These are phyloP conservation scores for Fusarium piperis DNA, from an alignment of 2,329 filamentous ascomycete species.

Conservation along the genomic window DNA sequence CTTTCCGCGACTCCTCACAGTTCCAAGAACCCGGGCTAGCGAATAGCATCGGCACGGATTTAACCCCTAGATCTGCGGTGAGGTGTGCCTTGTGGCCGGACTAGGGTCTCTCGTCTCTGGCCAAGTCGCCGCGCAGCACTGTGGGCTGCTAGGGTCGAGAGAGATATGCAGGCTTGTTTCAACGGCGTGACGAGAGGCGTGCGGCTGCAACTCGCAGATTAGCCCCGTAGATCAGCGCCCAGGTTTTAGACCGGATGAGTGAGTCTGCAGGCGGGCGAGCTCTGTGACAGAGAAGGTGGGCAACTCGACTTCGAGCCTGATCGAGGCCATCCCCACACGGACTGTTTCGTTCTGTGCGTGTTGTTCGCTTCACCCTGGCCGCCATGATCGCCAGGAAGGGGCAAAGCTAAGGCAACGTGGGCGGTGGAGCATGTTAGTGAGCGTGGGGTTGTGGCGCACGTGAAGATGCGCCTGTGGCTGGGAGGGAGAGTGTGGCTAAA, in stretches of 20 bases:
- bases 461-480: neutral
- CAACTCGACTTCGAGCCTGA: neutral
- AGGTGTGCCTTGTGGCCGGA: constrained; percentile 30
- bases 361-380: neutral
- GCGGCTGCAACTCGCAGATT: constrained; percentile 21
- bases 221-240: constrained; percentile 18
- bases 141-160: constrained; percentile 9
- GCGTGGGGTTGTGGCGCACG: constrained; percentile 3
- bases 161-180: constrained; percentile 31
- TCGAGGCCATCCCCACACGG: neutral
- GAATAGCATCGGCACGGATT: constrained; percentile 32
- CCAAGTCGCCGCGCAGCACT: neutral
- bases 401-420: constrained; percentile 26
- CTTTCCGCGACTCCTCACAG: constrained; percentile 29
- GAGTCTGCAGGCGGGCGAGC: neutral
- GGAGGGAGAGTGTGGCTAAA: neutral
- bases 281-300: neutral
- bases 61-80: constrained; percentile 37
- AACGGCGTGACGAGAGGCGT: constrained; percentile 32
- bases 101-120: constrained; percentile 29
- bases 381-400: constrained; percentile 17
- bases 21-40: constrained; percentile 38
- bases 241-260: constrained; percentile 2
- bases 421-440: constrained; percentile 3
- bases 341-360: neutral